phyloP scores from a whole-genome alignment of 1,284 basidiomycete genomes.

The Macrocybe sp. region DNA sequence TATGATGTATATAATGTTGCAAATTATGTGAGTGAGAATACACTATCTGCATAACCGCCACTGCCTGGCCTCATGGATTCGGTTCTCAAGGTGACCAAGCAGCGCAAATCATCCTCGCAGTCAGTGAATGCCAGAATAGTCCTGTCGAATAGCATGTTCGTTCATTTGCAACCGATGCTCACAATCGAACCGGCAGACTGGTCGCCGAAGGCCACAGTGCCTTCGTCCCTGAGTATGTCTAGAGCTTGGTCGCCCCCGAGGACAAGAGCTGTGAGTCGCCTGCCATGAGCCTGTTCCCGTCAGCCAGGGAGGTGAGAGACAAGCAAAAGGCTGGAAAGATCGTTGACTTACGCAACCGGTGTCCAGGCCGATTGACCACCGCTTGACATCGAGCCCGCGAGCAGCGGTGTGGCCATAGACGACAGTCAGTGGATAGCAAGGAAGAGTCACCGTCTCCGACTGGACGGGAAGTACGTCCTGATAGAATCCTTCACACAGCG shows the following conservation, averaged over 20 bases:
- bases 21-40: no score
- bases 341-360: slow-evolving; percentile 65
- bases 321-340: neutral
- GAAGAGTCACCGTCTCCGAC: slow-evolving; percentile 23
- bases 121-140: neutral
- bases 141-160: neutral
- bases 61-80: no score
- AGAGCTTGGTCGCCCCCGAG: slow-evolving; percentile 26
- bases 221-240: slow-evolving; percentile 4
- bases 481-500: slow-evolving; percentile 54
- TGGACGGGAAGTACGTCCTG: neutral
- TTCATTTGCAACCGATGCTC: slow-evolving; percentile 14
- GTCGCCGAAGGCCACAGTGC: slow-evolving; percentile 21
- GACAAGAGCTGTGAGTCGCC: slow-evolving; percentile 53
- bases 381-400: slow-evolving; percentile 70
- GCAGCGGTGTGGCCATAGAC: slow-evolving; percentile 81
- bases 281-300: slow-evolving; percentile 39
- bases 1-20: no score
- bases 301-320: neutral
- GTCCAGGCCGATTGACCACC: slow-evolving; percentile 79
- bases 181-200: slow-evolving; percentile 20
- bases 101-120: no score
- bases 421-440: slow-evolving; percentile 71
- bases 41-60: no score
- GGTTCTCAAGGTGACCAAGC: no score